Conservation (phyloP, 2,329 filamentous ascomycete genomes). For the Colletotrichum sojae region DNA sequence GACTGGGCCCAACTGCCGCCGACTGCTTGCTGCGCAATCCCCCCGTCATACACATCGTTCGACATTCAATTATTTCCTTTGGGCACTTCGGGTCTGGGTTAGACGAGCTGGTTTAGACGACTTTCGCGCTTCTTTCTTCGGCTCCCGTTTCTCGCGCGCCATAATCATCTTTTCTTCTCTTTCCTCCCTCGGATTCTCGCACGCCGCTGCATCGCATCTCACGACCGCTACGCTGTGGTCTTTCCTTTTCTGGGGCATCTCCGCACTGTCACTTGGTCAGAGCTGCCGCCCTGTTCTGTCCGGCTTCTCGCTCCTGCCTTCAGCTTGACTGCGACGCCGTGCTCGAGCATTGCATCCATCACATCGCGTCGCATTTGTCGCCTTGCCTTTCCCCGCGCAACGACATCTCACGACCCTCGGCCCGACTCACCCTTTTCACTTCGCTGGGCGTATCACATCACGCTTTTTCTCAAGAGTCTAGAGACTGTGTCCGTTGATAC, state of each 20-base stretch:
- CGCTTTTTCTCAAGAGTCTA: slow-evolving; percentile 24
- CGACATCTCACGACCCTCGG: slow-evolving; percentile 6
- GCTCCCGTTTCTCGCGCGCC: slow-evolving; percentile 37
- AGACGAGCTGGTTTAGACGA: slow-evolving; percentile 59
- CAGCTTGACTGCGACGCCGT: neutral
- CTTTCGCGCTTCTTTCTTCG: slow-evolving; percentile 33
- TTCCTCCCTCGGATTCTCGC: slow-evolving; percentile 23
- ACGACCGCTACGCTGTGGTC: slow-evolving; percentile 10
- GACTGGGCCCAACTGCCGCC: neutral
- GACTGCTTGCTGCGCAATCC: slow-evolving; percentile 22
- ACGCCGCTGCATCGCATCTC: slow-evolving; percentile 8
- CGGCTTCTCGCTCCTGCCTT: neutral
- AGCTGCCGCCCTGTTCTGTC: slow-evolving; percentile 1
- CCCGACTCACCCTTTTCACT: slow-evolving; percentile 10
- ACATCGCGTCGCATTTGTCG: neutral
- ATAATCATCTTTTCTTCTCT: slow-evolving; percentile 36
- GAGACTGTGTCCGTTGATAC: slow-evolving; percentile 33
- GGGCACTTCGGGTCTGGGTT: slow-evolving; percentile 50
- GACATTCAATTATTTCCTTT: slow-evolving; percentile 47
- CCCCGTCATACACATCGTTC: slow-evolving; percentile 40
- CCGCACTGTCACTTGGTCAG: slow-evolving; percentile 11
- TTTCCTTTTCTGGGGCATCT: slow-evolving; percentile 5
- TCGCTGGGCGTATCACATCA: neutral
- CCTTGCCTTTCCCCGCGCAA: too few species aligned
- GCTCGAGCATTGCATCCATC: slow-evolving; percentile 1